phyloP scores from a whole-genome alignment of 495 filamentous ascomycete genomes.

The Aspergillus egyptiacus region DNA sequence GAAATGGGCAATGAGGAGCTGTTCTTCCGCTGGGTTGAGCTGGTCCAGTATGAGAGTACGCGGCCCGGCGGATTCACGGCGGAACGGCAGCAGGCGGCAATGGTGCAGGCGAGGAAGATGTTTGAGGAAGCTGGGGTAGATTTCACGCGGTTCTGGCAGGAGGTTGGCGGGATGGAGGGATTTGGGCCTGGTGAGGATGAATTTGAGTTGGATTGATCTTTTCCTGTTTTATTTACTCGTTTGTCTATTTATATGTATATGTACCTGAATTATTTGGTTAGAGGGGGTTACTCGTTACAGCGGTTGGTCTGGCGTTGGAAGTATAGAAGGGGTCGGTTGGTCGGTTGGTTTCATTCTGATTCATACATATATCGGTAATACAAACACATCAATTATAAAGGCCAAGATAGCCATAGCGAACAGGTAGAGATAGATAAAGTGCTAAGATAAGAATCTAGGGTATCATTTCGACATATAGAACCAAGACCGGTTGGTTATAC shows the following conservation, averaged over 20 bases:
- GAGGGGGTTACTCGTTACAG: not conserved
- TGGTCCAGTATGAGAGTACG: constrained; percentile 75
- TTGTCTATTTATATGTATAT: not conserved
- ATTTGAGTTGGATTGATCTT: constrained; percentile 7
- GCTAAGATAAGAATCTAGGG: no score
- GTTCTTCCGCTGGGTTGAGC: constrained; percentile 81
- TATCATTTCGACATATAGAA: no score
- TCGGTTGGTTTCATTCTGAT: not conserved
- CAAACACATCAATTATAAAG: not conserved
- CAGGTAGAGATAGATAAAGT: not conserved
- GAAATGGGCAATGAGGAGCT: constrained; percentile 72
- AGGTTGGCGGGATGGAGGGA: constrained; percentile 61
- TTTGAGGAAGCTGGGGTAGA: constrained; percentile 66
- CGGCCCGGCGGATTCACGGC: constrained; percentile 65
- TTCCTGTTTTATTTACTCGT: not conserved
- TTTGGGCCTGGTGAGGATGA: constrained; percentile 21
- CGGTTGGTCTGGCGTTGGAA: constrained; percentile 4
- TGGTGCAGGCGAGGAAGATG: constrained; percentile 59
- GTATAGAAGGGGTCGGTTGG: not conserved
- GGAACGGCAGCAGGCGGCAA: constrained; percentile 59
- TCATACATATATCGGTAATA: not conserved
- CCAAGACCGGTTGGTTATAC: no score
- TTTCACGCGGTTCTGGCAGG: constrained; percentile 69
- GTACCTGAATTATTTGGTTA: not conserved
- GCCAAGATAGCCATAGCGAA: constrained; percentile 2